phyloP scores from a whole-genome alignment of 148 eudicot genomes.

The Tetragonia tetragonoides region DNA sequence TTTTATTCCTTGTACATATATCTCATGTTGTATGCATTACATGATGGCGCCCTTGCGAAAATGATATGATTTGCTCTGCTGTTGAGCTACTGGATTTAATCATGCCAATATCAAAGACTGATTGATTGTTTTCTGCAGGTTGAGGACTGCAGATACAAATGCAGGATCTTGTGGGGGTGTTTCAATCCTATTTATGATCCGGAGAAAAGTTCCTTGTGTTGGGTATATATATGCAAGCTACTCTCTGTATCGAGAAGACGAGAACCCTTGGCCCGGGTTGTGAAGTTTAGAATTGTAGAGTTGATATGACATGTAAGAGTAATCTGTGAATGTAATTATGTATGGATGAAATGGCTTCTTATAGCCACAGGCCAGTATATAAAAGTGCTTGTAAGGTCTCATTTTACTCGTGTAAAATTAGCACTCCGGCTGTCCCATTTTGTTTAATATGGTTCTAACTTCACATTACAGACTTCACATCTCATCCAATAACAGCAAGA shows the following conservation, averaged over 20 bases:
- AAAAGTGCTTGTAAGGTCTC: too few species aligned
- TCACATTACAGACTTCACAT: too few species aligned
- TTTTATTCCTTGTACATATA: too few species aligned
- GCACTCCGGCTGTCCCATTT: too few species aligned
- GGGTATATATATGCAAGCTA: constrained; percentile 6
- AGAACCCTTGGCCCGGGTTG: not conserved
- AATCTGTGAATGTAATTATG: not conserved
- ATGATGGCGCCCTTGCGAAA: too few species aligned
- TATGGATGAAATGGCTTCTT: not conserved
- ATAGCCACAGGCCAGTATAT: not conserved
- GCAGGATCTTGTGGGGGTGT: not conserved
- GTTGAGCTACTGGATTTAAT: too few species aligned
- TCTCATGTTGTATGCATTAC: too few species aligned
- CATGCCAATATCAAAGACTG: too few species aligned
- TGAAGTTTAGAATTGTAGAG: not conserved
- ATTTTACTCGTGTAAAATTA: too few species aligned
- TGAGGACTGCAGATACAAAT: not conserved
- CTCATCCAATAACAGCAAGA: too few species aligned
- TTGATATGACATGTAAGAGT: not conserved
- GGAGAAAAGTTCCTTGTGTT: not conserved
- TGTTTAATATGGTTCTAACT: too few species aligned
- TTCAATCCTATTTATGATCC: not conserved
- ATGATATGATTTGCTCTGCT: too few species aligned
- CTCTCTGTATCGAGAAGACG: not conserved
- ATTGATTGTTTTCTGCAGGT: not conserved